A percentile compares a stretch with the other conserved stretches of the same genome.
phyloP scores from a whole-genome alignment of 176 grass and related monocot species.

The Puccinellia tenuiflora region DNA sequence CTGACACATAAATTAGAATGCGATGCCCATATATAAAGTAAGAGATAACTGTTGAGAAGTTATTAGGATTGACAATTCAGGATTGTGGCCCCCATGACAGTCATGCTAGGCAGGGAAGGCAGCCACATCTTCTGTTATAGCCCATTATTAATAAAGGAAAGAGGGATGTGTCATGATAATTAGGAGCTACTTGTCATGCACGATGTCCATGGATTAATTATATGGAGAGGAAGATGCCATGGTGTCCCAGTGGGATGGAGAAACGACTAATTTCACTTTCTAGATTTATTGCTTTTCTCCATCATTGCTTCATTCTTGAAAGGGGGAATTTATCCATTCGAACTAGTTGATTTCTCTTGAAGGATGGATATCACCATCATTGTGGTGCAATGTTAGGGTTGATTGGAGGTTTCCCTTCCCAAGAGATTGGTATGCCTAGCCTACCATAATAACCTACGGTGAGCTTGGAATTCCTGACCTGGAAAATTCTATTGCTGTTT shows the following conservation, averaged over 20 bases:
- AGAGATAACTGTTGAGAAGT: conserved; percentile 15
- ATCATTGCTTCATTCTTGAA: conserved; percentile 34
- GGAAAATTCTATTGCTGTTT: conserved; percentile 20
- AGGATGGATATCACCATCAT: conserved; percentile 21
- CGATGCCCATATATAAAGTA: conserved; percentile 19
- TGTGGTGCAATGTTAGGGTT: conserved; percentile 10
- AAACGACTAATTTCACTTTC: conserved; percentile 39
- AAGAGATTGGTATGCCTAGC: neutral
- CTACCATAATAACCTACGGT: conserved; percentile 6
- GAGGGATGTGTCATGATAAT: conserved; percentile 1
- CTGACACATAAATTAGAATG: conserved; percentile 4
- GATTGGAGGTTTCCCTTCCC: conserved; percentile 29
- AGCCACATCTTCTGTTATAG: conserved; percentile 21
- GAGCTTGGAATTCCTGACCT: neutral
- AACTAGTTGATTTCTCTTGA: conserved; percentile 19
- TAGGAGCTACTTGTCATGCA: conserved; percentile 41
- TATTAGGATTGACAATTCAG: conserved; percentile 27
- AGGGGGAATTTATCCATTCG: conserved; percentile 23
- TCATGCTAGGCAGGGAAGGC: conserved; percentile 9
- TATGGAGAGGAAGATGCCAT: conserved; percentile 32
- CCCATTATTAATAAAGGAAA: conserved; percentile 21
- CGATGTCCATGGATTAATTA: conserved; percentile 20
- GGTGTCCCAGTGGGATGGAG: conserved; percentile 14
- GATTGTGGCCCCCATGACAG: conserved; percentile 24
- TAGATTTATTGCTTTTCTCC: conserved; percentile 19